Evolutionary conservation across 495 filamentous ascomycete species (phyloP).

Genomic region (Aspergillus ostianus): DNA sequence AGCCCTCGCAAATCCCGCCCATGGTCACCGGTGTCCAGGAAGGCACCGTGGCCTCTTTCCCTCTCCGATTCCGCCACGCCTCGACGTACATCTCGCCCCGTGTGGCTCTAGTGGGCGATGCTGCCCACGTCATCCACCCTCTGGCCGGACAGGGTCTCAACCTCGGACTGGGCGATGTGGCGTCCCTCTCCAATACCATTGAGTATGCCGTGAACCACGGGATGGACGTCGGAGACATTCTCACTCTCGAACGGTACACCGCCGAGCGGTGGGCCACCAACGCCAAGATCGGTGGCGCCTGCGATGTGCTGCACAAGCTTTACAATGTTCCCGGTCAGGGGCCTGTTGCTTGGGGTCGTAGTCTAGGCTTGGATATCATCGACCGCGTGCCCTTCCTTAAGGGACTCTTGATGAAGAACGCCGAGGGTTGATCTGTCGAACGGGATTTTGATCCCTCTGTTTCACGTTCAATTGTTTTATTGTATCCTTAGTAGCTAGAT

Average conservation of each 20-base stretch:
- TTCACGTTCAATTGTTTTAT: constrained; percentile 31
- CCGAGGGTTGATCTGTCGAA: constrained; percentile 54
- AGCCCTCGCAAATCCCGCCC: constrained; percentile 52
- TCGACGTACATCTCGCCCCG: constrained; percentile 88
- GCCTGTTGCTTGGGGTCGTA: constrained; percentile 74
- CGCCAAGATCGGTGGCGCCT: constrained; percentile 80
- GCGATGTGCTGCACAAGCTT: constrained; percentile 91
- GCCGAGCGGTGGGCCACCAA: constrained; percentile 77
- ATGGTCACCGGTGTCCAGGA: constrained; percentile 66
- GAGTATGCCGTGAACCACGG: constrained; percentile 76
- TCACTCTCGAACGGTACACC: constrained; percentile 77
- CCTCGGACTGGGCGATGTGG: constrained; percentile 84
- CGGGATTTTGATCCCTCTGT: background rate
- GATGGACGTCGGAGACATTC: constrained; percentile 73
- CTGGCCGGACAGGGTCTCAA: constrained; percentile 95
- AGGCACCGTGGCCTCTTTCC: constrained; percentile 84
- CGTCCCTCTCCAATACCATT: constrained; percentile 69
- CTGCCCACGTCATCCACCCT: constrained; percentile 92
- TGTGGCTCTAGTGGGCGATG: constrained; percentile 86
- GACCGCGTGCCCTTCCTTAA: constrained; percentile 78
- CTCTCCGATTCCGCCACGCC: constrained; percentile 85
- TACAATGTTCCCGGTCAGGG: constrained; percentile 69
- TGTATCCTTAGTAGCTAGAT: background rate
- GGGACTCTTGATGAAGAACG: constrained; percentile 82
- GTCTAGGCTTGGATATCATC: constrained; percentile 72